Percentiles rank a stretch among this genome's conserved stretches.
Conservation (phyloP, 495 filamentous ascomycete species). For the Cenococcum geophilum region DNA sequence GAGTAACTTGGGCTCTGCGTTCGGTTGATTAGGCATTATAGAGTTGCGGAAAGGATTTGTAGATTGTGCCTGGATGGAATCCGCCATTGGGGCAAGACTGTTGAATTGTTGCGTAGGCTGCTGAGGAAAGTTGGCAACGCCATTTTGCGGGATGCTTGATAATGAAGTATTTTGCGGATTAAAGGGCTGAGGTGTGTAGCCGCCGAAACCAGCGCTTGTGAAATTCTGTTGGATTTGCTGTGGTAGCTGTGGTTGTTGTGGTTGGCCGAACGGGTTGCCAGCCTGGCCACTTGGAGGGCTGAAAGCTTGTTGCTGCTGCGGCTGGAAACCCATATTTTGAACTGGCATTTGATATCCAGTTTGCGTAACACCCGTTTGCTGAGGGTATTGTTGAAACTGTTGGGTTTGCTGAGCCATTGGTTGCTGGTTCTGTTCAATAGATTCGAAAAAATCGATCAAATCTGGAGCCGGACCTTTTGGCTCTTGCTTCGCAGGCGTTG, state of each 20-base stretch:
- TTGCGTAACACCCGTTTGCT: slow-evolving; percentile 42
- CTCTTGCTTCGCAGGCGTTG: slow-evolving; percentile 38
- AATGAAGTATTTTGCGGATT: slow-evolving; percentile 43
- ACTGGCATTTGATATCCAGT: slow-evolving; percentile 35
- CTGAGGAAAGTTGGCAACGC: slow-evolving; percentile 42
- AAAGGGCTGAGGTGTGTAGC: slow-evolving; percentile 51
- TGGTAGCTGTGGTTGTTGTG: slow-evolving; percentile 37
- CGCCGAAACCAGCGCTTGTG: slow-evolving; percentile 82
- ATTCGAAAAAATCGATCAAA: slow-evolving; percentile 97
- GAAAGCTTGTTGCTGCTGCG: slow-evolving; percentile 39
- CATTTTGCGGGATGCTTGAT: slow-evolving; percentile 60
- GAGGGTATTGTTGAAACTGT: slow-evolving; percentile 35
- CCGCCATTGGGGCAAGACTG: slow-evolving; percentile 17
- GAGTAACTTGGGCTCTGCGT: slow-evolving; percentile 21
- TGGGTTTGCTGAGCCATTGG: slow-evolving; percentile 51
- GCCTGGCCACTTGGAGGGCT: slow-evolving; percentile 42
- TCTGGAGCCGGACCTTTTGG: slow-evolving; percentile 66
- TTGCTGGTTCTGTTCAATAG: slow-evolving; percentile 89
- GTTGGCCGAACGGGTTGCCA: slow-evolving; percentile 39
- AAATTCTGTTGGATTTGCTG: slow-evolving; percentile 53
- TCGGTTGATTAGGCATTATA: slow-evolving; percentile 21
- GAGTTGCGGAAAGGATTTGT: slow-evolving; percentile 40
- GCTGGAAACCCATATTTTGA: slow-evolving; percentile 47
- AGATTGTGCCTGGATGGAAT: slow-evolving; percentile 31
- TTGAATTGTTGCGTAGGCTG: slow-evolving; percentile 39